phyloP scores from a whole-genome alignment of 108 stramenopile species.

The Fistulifera solaris region DNA sequence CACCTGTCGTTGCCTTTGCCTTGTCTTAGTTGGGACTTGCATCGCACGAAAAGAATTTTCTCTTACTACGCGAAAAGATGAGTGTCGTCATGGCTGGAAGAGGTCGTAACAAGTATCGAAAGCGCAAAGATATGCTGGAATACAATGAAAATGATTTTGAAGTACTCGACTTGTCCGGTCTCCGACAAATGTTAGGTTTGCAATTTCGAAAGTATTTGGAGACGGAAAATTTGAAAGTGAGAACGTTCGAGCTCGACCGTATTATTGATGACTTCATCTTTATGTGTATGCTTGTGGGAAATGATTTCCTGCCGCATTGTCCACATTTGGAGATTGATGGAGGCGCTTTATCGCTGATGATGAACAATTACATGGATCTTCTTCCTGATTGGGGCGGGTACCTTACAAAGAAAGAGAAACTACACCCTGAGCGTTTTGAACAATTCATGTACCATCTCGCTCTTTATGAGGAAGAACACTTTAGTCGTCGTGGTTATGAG shows the following conservation, averaged over 20 bases:
- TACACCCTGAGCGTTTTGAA: constrained; percentile 87
- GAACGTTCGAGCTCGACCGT: constrained; percentile 67
- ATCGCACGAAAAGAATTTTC: constrained; percentile 94
- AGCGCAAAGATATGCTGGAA: constrained; percentile 92
- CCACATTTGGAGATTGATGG: constrained; percentile 93
- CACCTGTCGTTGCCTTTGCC: too few species aligned
- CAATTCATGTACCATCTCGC: constrained; percentile 86
- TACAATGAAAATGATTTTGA: constrained; percentile 93
- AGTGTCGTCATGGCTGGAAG: constrained; percentile 86
- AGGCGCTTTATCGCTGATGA: constrained; percentile 90
- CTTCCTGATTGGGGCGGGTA: constrained; percentile 88
- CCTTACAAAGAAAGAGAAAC: constrained; percentile 81
- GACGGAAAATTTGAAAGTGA: constrained; percentile 23
- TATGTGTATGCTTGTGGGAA: constrained; percentile 97
- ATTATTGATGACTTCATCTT: constrained; percentile 98
- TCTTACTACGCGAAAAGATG: constrained; percentile 95
- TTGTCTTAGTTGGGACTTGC: constrained; percentile 53
- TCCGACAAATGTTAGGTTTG: constrained; percentile 84
- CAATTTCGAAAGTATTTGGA: constrained; percentile 84
- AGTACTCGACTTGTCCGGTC: constrained; percentile 70
- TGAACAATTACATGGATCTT: constrained; percentile 83
- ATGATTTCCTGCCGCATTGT: constrained; percentile 94
- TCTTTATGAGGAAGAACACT: constrained; percentile 88
- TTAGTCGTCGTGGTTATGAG: constrained; percentile 78
- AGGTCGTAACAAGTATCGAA: constrained; percentile 74